phyloP scores from a whole-genome alignment of 2,329 filamentous ascomycete species.

The Davidsoniella virescens region DNA sequence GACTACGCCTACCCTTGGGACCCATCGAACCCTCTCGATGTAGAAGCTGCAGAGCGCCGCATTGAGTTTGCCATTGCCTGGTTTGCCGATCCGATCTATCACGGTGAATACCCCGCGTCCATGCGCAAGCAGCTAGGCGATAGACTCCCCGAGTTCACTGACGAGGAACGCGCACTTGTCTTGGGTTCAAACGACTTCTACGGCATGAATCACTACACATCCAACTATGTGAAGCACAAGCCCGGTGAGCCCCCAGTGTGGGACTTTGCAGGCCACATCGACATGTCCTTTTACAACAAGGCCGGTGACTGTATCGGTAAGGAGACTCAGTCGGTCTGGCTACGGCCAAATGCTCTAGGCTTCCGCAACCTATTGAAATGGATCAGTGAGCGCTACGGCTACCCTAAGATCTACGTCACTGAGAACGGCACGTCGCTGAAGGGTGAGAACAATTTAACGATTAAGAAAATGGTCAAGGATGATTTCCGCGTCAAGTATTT shows the following conservation, averaged over 20 bases:
- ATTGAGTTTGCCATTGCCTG: conserved; percentile 77
- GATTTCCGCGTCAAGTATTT: conserved; percentile 73
- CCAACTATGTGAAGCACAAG: conserved; percentile 69
- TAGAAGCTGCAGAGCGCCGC: conserved; percentile 63
- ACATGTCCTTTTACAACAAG: conserved; percentile 56
- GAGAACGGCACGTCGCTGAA: conserved; percentile 79
- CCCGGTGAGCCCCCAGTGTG: conserved; percentile 40
- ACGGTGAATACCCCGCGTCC: conserved; percentile 66
- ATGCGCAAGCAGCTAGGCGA: conserved; percentile 70
- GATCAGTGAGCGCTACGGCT: conserved; percentile 60
- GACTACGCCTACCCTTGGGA: conserved; percentile 77
- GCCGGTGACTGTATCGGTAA: conserved; percentile 57
- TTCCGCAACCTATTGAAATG: conserved; percentile 65
- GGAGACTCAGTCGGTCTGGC: conserved; percentile 70
- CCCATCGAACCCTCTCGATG: conserved; percentile 53
- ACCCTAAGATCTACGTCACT: conserved; percentile 70
- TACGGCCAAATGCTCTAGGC: conserved; percentile 57
- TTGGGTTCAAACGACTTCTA: conserved; percentile 86
- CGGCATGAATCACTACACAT: conserved; percentile 88
- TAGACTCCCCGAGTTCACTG: conserved; percentile 57
- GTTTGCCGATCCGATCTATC: conserved; percentile 81
- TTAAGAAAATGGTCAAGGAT: conserved; percentile 59
- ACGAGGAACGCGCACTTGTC: conserved; percentile 57
- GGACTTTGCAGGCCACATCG: conserved; percentile 62
- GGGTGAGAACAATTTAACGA: conserved; percentile 60